phyloP scores from a whole-genome alignment of 225 moss, liverwort and hornwort genomes.

The Antitrichia curtipendula region DNA sequence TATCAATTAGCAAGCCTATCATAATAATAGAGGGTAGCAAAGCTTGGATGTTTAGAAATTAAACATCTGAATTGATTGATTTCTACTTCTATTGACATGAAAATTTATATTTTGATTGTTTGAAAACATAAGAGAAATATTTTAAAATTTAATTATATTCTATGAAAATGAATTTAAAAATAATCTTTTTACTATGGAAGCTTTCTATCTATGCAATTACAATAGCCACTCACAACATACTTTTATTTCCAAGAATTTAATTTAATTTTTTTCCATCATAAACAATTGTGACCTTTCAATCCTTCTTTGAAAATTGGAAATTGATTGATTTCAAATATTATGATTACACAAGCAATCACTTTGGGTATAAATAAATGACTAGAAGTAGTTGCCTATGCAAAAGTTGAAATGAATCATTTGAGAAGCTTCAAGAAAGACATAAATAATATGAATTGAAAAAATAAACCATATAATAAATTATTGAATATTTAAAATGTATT shows the following conservation, averaged over 20 bases:
- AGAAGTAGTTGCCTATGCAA: not conserved
- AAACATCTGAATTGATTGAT: not conserved
- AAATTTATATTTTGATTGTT: not conserved
- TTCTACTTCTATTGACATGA: not conserved
- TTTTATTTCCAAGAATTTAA: no score
- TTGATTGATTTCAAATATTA: not conserved
- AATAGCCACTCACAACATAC: no score
- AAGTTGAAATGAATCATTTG: not conserved
- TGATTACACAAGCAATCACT: accelerated
- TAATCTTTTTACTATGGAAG: not conserved
- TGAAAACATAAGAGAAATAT: not conserved
- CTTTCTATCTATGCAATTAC: no score
- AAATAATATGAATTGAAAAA: not conserved
- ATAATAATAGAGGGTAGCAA: not conserved
- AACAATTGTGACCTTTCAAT: no score
- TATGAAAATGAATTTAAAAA: not conserved
- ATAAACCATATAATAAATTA: not conserved
- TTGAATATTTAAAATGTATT: not conserved
- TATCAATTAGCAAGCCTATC: not conserved
- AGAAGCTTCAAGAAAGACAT: accelerated
- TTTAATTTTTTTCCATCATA: no score
- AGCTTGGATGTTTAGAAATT: not conserved
- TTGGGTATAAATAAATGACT: not conserved
- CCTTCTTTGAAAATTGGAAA: not conserved
- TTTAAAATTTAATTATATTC: not conserved